These are phyloP conservation scores for Ophiocordyceps unilateralis DNA, from an alignment of 2,329 filamentous ascomycete species.

Conservation along the genomic window DNA sequence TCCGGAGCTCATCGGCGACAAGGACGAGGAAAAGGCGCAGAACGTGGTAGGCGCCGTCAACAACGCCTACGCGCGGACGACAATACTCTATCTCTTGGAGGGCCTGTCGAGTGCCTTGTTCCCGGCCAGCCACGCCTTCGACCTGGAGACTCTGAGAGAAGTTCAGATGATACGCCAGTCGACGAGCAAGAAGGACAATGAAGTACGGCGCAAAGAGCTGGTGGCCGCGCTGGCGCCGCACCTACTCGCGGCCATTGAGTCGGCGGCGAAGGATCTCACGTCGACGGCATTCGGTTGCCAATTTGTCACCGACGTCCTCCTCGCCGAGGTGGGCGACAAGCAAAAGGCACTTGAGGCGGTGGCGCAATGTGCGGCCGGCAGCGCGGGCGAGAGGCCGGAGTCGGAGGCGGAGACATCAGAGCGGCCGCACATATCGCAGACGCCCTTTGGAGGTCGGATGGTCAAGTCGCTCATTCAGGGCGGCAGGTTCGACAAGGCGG, in stretches of 20 bases:
- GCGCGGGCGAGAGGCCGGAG: slow-evolving; percentile 25
- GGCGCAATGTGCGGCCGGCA: slow-evolving; percentile 42
- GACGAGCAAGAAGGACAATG: slow-evolving; percentile 86
- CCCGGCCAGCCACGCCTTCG: slow-evolving; percentile 42
- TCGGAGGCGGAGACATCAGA: slow-evolving; percentile 23
- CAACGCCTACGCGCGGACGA: slow-evolving; percentile 44
- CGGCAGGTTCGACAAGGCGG: slow-evolving; percentile 63
- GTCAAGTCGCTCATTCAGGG: slow-evolving; percentile 83
- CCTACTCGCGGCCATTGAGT: slow-evolving; percentile 56
- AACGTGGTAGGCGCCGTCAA: slow-evolving; percentile 48
- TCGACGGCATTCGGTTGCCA: slow-evolving; percentile 72
- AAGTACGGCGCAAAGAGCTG: slow-evolving; percentile 58
- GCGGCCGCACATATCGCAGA: slow-evolving; percentile 39
- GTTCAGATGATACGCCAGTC: slow-evolving; percentile 61
- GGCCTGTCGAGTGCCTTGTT: slow-evolving; percentile 44
- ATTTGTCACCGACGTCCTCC: slow-evolving; percentile 65
- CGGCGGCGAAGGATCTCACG: slow-evolving; percentile 50
- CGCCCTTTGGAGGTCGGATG: slow-evolving; percentile 57
- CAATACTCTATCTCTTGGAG: slow-evolving; percentile 71
- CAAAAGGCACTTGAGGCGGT: slow-evolving; percentile 53
- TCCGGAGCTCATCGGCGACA: slow-evolving; percentile 65
- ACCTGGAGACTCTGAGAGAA: slow-evolving; percentile 57
- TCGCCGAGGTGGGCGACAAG: slow-evolving; percentile 63
- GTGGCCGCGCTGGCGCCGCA: slow-evolving; percentile 56
- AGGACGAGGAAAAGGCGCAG: slow-evolving; percentile 41